Percentiles rank a stretch among this genome's conserved stretches.
Evolutionary conservation across 345 rosid species (phyloP).

Genomic region (Citrus maxima): DNA sequence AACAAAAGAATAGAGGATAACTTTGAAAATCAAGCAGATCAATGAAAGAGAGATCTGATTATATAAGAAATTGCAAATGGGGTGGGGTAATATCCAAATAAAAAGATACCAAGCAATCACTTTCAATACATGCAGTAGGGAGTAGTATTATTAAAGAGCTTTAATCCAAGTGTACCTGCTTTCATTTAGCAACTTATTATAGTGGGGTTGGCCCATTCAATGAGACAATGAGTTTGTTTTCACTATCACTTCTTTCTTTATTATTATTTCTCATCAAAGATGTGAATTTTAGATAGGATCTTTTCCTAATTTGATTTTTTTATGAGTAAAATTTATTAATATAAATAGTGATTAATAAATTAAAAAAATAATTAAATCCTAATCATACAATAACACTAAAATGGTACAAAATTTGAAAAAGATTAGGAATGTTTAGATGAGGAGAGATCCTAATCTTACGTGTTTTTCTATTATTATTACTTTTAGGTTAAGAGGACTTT

Average conservation of each 20-base stretch:
- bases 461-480: background rate
- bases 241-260: background rate
- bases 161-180: background rate
- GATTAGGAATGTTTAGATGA: fast-evolving
- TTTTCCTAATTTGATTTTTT: no score
- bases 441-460: fast-evolving
- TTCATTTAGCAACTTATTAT: background rate
- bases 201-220: background rate
- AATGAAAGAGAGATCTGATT: background rate
- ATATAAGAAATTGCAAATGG: no score
- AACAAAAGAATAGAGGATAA: background rate
- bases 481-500: background rate
- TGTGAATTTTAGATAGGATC: no score
- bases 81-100: background rate
- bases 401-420: fast-evolving
- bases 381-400: fast-evolving
- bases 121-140: background rate
- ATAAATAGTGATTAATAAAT: no score
- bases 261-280: background rate
- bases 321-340: no score
- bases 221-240: background rate
- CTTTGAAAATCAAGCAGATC: background rate
- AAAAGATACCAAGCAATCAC: background rate
- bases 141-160: background rate
- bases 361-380: no score